Base-by-base conservation (phyloP, 495 filamentous ascomycete species). In the Astrothelium subdiscretum region DNA sequence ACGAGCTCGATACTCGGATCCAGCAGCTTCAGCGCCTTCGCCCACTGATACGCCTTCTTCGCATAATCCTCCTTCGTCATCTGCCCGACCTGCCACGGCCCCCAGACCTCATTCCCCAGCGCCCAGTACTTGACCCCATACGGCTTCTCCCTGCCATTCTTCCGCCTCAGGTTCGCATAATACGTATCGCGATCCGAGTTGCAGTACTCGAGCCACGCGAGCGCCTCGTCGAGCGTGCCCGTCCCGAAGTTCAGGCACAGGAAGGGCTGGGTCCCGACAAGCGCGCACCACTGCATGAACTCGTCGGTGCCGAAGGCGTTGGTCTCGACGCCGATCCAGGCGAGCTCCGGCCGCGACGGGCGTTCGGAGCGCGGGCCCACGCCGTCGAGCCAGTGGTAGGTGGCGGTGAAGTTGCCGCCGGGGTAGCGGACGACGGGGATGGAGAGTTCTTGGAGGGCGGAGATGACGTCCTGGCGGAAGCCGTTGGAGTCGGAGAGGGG, bases 251-350 rank as follows among this genome's bases (percentile, higher is more conserved):
- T 92, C 62, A 92, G 74, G 65, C 80, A 83, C 31, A 92, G 74
- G 66, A 89, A 91, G 3, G 88, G 88, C 74, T 91, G 83, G 0
- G 85, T 84, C 8, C 81, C 80, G 22, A 90, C 77, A 3, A 80
- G 74, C 64, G 84, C 80, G 44, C 87, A 87, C 88, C 88, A 92
- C 57, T 83, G 80, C 79, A 92, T 79, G 73, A 92, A 92, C 75
- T 91, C 88, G 72, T 92, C 88, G 3, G 87, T 92, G 35, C 87
- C 88, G 67, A 92, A 90, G 62, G 85, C 76, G 72, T 92, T 91
- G 1, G 79, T 82, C 76, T 92, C 88, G 3, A 80, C 78, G 32
- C 87, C 87, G 22, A 85, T 72, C 88, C 87, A 91, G 8, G 88
- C 87, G 32, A 90, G 78, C 69, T 90, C 87, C 0, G 86, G 87